A percentile compares a stretch with the other conserved stretches of the same genome.
These are phyloP conservation scores for Phaeosphaeria sp. DNA, from an alignment of 2,329 filamentous ascomycete genomes.

Conservation along the genomic window DNA sequence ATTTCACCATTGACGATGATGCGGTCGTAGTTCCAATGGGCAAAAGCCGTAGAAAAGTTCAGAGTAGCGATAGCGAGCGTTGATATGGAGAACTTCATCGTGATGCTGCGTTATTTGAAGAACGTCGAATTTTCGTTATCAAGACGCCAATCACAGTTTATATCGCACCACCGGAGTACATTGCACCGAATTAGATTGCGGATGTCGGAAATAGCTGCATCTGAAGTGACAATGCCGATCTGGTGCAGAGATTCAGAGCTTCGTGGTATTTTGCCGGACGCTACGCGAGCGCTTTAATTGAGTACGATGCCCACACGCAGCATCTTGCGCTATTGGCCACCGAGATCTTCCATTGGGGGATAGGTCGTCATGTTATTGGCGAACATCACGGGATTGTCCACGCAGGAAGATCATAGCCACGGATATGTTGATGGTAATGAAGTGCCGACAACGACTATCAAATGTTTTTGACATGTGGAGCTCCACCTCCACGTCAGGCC, in stretches of 20 bases:
- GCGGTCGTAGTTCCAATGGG: constrained; percentile 37
- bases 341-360: not conserved
- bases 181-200: not conserved
- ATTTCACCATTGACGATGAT: constrained; percentile 36
- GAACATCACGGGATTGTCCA: not conserved
- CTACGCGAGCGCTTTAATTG: not conserved
- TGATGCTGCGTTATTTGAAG: not conserved
- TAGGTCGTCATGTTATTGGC: not conserved
- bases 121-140: not conserved
- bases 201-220: not conserved
- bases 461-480: no score
- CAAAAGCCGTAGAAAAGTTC: constrained; percentile 6
- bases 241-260: not conserved
- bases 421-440: no score
- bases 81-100: constrained; percentile 3
- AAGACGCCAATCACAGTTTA: not conserved
- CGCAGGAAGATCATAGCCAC: no score
- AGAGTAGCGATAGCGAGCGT: constrained; percentile 7
- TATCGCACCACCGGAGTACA: not conserved
- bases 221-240: not conserved
- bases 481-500: not conserved
- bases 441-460: no score
- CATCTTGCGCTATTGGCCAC: not conserved
- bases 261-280: not conserved
- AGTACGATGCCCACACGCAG: not conserved